phyloP scores from a whole-genome alignment of 176 grass and related monocot genomes.

The Chloris gayana region DNA sequence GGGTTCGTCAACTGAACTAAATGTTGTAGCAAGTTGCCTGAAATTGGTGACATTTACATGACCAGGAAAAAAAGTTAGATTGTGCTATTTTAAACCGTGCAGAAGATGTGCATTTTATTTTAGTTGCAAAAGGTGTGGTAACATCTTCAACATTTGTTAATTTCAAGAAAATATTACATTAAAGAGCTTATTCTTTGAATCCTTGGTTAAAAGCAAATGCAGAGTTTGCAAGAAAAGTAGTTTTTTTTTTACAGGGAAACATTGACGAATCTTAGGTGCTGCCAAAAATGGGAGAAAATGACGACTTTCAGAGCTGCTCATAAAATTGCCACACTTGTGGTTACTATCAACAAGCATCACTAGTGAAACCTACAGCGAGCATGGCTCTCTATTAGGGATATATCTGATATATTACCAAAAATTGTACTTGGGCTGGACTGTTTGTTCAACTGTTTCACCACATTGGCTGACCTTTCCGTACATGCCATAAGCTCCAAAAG shows the following conservation, averaged over 20 bases:
- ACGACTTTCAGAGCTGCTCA: not conserved
- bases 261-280: not conserved
- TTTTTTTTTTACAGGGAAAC: not conserved
- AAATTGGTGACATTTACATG: constrained; percentile 18
- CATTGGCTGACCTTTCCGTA: constrained; percentile 36
- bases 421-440: constrained; percentile 43
- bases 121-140: not conserved
- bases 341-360: not conserved
- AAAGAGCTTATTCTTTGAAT: not conserved
- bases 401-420: constrained; percentile 53
- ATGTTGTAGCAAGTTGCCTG: constrained; percentile 65
- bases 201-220: not conserved
- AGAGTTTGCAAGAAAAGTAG: not conserved
- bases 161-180: not conserved
- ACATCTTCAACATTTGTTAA: not conserved
- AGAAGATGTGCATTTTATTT: not conserved
- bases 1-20: constrained; percentile 63
- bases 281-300: not conserved
- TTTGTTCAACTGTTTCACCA: constrained; percentile 45
- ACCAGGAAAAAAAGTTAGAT: not conserved
- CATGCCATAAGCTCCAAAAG: constrained; percentile 45
- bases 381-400: not conserved
- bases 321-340: not conserved
- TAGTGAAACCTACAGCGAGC: constrained; percentile 18
- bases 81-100: not conserved